Base-by-base conservation (phyloP, 768 basidiomycete species). In the Lentinula raphanica region DNA sequence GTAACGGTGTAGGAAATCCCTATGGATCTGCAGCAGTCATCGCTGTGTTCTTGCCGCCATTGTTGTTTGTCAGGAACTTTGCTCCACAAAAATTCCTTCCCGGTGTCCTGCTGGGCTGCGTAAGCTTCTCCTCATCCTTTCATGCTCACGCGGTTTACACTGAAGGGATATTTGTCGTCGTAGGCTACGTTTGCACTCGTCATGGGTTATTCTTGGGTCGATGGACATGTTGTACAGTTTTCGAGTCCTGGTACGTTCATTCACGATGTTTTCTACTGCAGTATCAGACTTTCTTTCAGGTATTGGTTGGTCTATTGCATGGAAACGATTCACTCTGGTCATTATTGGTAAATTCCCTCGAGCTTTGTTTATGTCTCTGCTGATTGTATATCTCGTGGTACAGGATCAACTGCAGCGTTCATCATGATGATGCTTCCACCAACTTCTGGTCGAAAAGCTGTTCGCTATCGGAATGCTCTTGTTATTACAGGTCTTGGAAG, bases 401-500 rank as follows among this genome's bases (percentile, higher is more conserved):
- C 21, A 75, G 83, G 84, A 11, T 76, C 70, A 57, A 74, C 73
- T 3, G 82, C 79, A 1, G 78, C 77, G 0, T 82, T 80, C 67
- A 71, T 83, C 58, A 64, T 83, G 46, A 82, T 82, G 76, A 69
- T 83, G 62, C 68, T 84, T 59, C 81, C 81, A 1, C 76, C 82
- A 0, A 72, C 71, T 38, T 82, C 81, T 1, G 76, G 78, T 2
- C 75, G 79, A 53, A 76, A 74, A 46, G 74, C 76, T 23, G 78
- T 81, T 29, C 72, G 79, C n/a, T 64, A 72, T 2, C 69, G 69
- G 4, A 74, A 79, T 58, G 77, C 81, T 1, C 65, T 68, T 39
- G 72, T 70, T 17, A 72, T 82, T 39, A 64, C 73, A 12, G 66
- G 69, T 17, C 64, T 82, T 13, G 72, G 74, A 0, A 68, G 73